Conservation (phyloP, 2,329 filamentous ascomycete genomes). For the Botryotinia globosa region DNA sequence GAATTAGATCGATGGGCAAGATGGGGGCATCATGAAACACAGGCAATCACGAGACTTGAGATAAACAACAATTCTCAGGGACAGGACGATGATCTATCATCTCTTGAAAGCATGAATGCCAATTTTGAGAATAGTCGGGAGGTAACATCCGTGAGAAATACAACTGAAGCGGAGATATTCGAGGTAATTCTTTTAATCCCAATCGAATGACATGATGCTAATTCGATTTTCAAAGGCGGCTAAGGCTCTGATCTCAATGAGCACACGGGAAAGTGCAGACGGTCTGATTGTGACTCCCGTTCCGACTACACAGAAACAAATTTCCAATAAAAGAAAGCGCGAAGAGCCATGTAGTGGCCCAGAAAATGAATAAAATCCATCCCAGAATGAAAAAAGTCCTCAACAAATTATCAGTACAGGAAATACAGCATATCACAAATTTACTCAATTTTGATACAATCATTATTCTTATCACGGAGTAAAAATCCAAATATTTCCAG, state of each 20-base stretch:
- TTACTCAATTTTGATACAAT: no score
- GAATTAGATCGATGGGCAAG: not conserved
- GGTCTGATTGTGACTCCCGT: not conserved
- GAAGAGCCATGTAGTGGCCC: not conserved
- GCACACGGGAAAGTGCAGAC: not conserved
- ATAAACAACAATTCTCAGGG: rapidly evolving
- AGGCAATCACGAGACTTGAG: rapidly evolving
- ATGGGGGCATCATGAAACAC: not conserved
- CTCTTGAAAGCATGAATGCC: not conserved
- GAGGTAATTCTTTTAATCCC: not conserved
- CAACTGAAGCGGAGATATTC: not conserved
- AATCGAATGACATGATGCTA: not conserved
- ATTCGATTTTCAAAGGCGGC: not conserved
- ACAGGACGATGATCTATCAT: rapidly evolving
- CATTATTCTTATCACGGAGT: not conserved
- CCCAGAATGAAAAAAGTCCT: not conserved
- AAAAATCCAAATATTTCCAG: not conserved
- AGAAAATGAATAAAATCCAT: not conserved
- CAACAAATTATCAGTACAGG: not conserved
- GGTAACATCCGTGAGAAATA: no score
- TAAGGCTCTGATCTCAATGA: not conserved
- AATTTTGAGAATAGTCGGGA: not conserved
- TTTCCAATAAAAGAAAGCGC: not conserved
- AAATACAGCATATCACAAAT: not conserved
- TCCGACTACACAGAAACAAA: not conserved